phyloP scores from a whole-genome alignment of 768 basidiomycete species.

The Boletellus emodensis region DNA sequence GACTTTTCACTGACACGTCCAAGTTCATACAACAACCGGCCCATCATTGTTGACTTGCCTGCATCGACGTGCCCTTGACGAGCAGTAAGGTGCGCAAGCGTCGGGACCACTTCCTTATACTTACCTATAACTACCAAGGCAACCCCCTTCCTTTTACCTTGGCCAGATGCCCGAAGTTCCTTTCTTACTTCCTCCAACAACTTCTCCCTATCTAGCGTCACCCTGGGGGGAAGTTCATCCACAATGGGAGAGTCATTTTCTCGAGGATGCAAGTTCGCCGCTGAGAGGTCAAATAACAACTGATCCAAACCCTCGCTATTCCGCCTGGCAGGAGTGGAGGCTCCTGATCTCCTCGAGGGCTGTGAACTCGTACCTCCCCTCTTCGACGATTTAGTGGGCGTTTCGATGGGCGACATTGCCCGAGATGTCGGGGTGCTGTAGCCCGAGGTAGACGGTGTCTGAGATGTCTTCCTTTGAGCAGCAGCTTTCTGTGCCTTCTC shows the following conservation, averaged over 20 bases:
- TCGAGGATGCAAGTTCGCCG: conserved; percentile 57
- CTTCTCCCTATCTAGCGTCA: conserved; percentile 72
- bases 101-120: conserved; percentile 9
- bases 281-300: conserved; percentile 68
- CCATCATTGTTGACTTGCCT: conserved; percentile 98
- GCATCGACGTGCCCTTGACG: conserved; percentile 92
- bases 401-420: conserved; percentile 39
- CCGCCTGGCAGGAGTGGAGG: conserved; percentile 39
- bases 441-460: conserved; percentile 36
- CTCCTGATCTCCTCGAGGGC: conserved; percentile 36
- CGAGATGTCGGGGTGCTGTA: conserved; percentile 39
- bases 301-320: conserved; percentile 42
- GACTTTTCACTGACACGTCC: conserved; percentile 86
- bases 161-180: conserved; percentile 43
- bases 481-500: conserved; percentile 64
- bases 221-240: conserved; percentile 56
- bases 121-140: conserved; percentile 92
- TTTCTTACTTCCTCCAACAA: conserved; percentile 75
- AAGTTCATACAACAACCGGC: conserved; percentile 86
- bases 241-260: conserved; percentile 35
- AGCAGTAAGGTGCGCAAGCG: conserved; percentile 7
- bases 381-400: conserved; percentile 42
- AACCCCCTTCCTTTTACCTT: conserved; percentile 61
- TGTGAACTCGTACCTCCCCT: conserved; percentile 32
- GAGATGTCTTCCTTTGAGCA: conserved; percentile 41